Base-by-base conservation (phyloP, 208 protist species). In the Angomonas desouzai region DNA sequence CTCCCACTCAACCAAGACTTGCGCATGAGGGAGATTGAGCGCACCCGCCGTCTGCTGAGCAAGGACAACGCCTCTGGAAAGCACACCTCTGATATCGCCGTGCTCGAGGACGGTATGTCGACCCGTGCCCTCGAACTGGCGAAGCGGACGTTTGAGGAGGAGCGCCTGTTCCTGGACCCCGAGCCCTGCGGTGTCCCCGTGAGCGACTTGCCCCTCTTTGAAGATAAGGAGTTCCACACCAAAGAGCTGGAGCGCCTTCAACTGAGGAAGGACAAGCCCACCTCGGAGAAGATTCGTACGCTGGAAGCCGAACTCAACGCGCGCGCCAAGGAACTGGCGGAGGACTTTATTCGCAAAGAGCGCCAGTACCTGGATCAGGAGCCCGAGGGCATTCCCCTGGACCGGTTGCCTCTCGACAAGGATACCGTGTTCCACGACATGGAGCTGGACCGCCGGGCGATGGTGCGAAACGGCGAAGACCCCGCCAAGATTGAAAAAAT, bases 331-430 rank as follows among this genome's bases (percentile, higher is more conserved):
- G 70, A 83, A 59, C 55, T 94, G 18, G 89, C 83, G 25, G 64
- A 59, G 29, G 76, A 83, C 11, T 89, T 90, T 61, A 72, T 91
- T 27, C 47, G 57, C 11, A 66, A 71, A 32, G 86, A 92, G 63
- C 75, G 89, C 45, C 66, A 67, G 25, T 92, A 85, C 63, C 76
- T 95, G 3, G 84, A 95, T 49, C 77, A 72, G 57, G 77, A 91
- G 56, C 85, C 89, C 18, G 68, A 90, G 60, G 89, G 89, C 51
- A 77, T 95, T 60, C 78, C 77, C 25, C 70, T 95, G 13, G 33
- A 68, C 18, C 55, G 58, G 13, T 67, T 95, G 36, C 74, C 81
- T n/a, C 76, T 95, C 11, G 74, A 89, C 66, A 70, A 68, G 34
- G 89, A 95, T 67, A 55, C 60, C 0, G 61, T 65, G 6, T 95